Percentiles rank a stretch among this genome's conserved stretches.
Conservation (phyloP, 768 basidiomycete genomes). For the Clitopilus passeckerianus region DNA sequence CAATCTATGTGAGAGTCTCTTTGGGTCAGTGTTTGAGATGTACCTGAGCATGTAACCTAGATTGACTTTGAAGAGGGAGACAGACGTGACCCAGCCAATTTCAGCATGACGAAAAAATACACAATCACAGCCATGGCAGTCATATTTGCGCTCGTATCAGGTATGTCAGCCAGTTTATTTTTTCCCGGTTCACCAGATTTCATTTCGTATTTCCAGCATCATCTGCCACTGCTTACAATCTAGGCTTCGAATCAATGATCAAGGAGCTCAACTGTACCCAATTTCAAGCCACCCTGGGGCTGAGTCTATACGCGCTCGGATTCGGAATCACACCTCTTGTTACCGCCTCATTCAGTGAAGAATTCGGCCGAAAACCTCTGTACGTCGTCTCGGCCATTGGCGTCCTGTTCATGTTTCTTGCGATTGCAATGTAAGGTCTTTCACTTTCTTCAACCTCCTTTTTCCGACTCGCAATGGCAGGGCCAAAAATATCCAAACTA, state of each 20-base stretch:
- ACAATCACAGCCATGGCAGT: slow-evolving; percentile 32
- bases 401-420: slow-evolving; percentile 48
- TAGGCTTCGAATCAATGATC: slow-evolving; percentile 56
- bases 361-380: slow-evolving; percentile 60
- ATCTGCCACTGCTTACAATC: slow-evolving; percentile 44
- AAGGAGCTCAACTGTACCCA: slow-evolving; percentile 39
- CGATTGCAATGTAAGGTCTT: slow-evolving; percentile 34
- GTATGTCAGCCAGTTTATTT: background rate
- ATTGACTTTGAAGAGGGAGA: slow-evolving; percentile 18
- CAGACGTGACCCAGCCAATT: slow-evolving; percentile 17
- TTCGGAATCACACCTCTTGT: slow-evolving; percentile 62
- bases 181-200: background rate
- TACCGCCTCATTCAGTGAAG: slow-evolving; percentile 68
- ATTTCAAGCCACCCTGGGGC: slow-evolving; percentile 41
- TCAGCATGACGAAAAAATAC: slow-evolving; percentile 18
- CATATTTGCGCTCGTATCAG: background rate
- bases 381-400: slow-evolving; percentile 49
- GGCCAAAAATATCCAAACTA: slow-evolving; percentile 50
- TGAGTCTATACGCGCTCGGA: slow-evolving; percentile 52
- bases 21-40: background rate
- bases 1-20: slow-evolving; percentile 10
- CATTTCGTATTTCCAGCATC: slow-evolving; percentile 30
- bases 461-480: slow-evolving; percentile 15
- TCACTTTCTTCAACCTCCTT: background rate
- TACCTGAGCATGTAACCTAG: slow-evolving; percentile 1